Evolutionary conservation across 2,329 filamentous ascomycete genomes (phyloP), one percentile per base, ranked within the genome.

Genomic region (Sclerotinia trifoliorum): DNA sequence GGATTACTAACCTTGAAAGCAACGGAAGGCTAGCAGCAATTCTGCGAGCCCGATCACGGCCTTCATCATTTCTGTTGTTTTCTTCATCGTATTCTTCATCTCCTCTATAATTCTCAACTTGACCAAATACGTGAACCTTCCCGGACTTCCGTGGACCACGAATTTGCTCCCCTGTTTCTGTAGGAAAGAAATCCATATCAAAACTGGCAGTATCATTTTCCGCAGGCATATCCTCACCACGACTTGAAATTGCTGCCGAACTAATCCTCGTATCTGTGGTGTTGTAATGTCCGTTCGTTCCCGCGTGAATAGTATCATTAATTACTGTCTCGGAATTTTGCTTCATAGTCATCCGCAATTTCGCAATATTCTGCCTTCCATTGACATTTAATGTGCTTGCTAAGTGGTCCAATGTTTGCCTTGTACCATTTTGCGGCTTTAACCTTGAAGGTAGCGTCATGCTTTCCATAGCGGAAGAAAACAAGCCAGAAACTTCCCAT

Each of bases 401-500:
- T 57, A 94, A 79, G 63, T 88, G 84, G 51, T 85, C 83, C 57
- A 95, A 80, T 1, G 84, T 87, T 32, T 74, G 66, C 35, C 74
- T 75, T 49, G 76, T 83, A 70, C 80, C 80, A 73, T 77, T 81
- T 71, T 73, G 78, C 5, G 78, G 78, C 42, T 83, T 84, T 42
- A 97, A 80, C 3, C 94, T 86, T 0, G 92, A 89, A 8, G 92
- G 91, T 19, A 98, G 80, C 0, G 90, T 92, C 46, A 90, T 86
- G 32, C 88, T 92, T 78, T 98, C 95, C 17, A 97, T 77, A 1
- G 90, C 91, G 0, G 91, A 84, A 19, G 88, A 86, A 70, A 96
- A 84, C 19, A 97, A 80, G 2, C 90, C 94, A 17, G 92, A 90
- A 4, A 86, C 86, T 74, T 96, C 88, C 95, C 95, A 99, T 67